Conservation (phyloP, 768 basidiomycete species). For the Collybia sordida region DNA sequence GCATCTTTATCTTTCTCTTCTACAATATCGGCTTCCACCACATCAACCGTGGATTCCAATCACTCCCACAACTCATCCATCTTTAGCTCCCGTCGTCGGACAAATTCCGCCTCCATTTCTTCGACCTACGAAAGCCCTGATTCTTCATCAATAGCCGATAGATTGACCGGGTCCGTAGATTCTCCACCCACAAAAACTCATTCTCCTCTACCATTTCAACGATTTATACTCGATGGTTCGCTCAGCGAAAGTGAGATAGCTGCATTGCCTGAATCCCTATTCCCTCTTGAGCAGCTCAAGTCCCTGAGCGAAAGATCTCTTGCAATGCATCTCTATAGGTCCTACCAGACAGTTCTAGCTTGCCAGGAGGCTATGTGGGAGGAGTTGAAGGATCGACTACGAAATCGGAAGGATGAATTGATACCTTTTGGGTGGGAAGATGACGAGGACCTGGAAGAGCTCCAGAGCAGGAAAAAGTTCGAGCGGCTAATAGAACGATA, state of each 20-base stretch:
- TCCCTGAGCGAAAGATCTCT: slow-evolving; percentile 57
- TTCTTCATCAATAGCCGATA: slow-evolving; percentile 11
- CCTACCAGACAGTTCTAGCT: slow-evolving; percentile 60
- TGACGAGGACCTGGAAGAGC: slow-evolving; percentile 58
- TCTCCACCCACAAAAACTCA: slow-evolving; percentile 13
- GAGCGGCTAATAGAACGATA: slow-evolving; percentile 60
- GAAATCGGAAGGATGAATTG: slow-evolving; percentile 54
- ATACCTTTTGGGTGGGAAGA: slow-evolving; percentile 69
- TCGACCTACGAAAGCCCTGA: slow-evolving; percentile 24
- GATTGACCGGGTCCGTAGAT: slow-evolving; percentile 4
- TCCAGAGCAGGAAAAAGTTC: slow-evolving; percentile 56
- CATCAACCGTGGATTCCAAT: slow-evolving; percentile 22
- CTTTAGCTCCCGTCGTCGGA: slow-evolving; percentile 22
- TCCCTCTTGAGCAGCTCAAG: slow-evolving; percentile 41
- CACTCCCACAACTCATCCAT: slow-evolving; percentile 20
- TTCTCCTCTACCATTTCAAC: slow-evolving; percentile 26
- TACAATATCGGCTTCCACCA: slow-evolving; percentile 39
- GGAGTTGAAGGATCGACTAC: slow-evolving; percentile 60
- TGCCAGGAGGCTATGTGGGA: slow-evolving; percentile 81
- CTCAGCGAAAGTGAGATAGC: slow-evolving; percentile 40
- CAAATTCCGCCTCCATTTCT: slow-evolving; percentile 32
- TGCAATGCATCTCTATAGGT: slow-evolving; percentile 69
- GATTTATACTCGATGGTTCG: slow-evolving; percentile 47
- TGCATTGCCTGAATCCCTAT: slow-evolving; percentile 31
- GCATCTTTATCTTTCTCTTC: slow-evolving; percentile 56